Base-by-base conservation (phyloP, 1,139 yeast genomes). In the Saccharomyces hybrid region DNA sequence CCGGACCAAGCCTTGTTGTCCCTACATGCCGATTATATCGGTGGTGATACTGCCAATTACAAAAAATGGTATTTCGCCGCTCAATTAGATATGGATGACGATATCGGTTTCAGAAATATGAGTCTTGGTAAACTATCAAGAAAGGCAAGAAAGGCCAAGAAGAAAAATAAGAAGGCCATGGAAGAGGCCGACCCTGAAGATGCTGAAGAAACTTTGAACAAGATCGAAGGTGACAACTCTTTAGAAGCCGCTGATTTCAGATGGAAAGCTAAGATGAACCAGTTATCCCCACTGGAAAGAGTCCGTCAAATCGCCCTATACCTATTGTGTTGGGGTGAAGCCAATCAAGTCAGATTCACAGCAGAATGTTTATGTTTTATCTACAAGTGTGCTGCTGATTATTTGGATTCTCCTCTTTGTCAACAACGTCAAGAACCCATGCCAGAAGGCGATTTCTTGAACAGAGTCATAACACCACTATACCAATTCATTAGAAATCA, bases 11-110 rank as follows among this genome's bases (percentile, higher is more conserved):
- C 99, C 27, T 77, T 95, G 64, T 78, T 90, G 59, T 84, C 95
- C 52, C 79, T 95, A 62, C 99, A 95, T 70, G 95, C 98, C 48
- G 99, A 95, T 71, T 95, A 93, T 75, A 91, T 93, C 66, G 98
- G 98, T 48, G 98, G 98, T 53, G 87, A 86, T 60, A 82, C 89
- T 59, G 86, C 98, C 31, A 93, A 93, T 72, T 93, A 87, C 74
- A 81, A 88, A 66, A 91, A 88, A 70, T 93, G 99, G 99, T 93
- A 88, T 72, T 89, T 93, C 73, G 97, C 97, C 32, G 90, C 97
- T 48, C 93, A 86, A 73, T 73, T 89, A 58, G 95, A 88, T 71
- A 75, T 88, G 62, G 97, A 90, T 70, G 91, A 86, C 58, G 86
- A 85, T 52, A 76, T 87, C 58, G 93, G 91, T 1, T 84, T 84